Evolutionary conservation across 306 rosid genomes (phyloP), one percentile per base, ranked within the genome.

Genomic region (Oxytropis ochrocephala): DNA sequence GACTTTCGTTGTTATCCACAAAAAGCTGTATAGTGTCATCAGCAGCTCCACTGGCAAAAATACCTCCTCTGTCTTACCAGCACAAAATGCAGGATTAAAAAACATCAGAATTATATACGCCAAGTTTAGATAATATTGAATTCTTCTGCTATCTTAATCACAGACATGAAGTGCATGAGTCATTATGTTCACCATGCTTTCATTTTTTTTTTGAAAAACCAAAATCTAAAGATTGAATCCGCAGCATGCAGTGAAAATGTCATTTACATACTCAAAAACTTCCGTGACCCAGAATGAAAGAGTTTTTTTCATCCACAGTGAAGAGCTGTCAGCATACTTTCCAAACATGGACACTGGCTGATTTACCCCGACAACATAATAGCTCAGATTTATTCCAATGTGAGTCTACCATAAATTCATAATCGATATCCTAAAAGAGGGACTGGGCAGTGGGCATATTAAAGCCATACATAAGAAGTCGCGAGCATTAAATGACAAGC

Each of bases 11-110:
- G 66, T 85, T 82, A 73, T 86, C 88, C 78, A 80, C 93, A 75
- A 95, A 95, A 73, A 91, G 81, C 17, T 87, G 84, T 48, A 94
- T 89, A 49, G 88, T 81, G 77, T 94, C 89, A 71, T 94, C 99
- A 47, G 97, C 97, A 64, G 99, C 99, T 81, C 97, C 99, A 83
- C 95, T 91, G 59, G 92, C 95, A 79, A 95, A 82, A 64, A 95
- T 91, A 53, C 90, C 96, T 43, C 86, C 87, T 67, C 99, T 95
- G 88, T 62, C 79, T 74, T 18, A 69, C 57, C 76, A 49, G 55
- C 63, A 71, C 24, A 79, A 69, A 77, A 57, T 66, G 74, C 72
- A 71, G 61, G 61, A 67, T 53, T 70, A 54, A 58, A 51, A 62
- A 64, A 44, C 67, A 69, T 69, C 70, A 71, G 64, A 43, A 53